These are phyloP conservation scores for Scedosporium dehoogii DNA, from an alignment of 2,329 filamentous ascomycete species.

Conservation along the genomic window DNA sequence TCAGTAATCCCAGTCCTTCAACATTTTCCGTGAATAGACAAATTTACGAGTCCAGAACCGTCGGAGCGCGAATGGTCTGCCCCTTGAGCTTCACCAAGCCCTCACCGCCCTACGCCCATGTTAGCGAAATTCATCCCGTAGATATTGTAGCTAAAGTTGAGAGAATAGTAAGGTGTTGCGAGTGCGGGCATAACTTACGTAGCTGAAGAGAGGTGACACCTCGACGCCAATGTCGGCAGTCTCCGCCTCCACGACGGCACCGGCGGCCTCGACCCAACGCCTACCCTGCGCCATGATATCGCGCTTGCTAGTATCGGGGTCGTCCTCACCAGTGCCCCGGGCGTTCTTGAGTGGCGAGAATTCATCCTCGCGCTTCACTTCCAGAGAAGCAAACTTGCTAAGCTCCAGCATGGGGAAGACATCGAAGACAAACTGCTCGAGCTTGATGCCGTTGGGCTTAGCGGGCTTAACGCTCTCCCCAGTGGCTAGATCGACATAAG, in stretches of 20 bases:
- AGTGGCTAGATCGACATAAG: conserved; percentile 63
- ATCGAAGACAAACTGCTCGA: conserved; percentile 98
- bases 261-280: conserved; percentile 74
- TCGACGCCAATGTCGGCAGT: conserved; percentile 62
- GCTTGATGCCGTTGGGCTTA: conserved; percentile 95
- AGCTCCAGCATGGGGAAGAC: conserved; percentile 82
- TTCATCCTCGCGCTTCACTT: conserved; percentile 94
- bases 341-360: conserved; percentile 96
- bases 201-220: conserved; percentile 87
- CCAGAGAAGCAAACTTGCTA: conserved; percentile 86
- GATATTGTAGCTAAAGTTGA: neutral
- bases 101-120: conserved; percentile 43
- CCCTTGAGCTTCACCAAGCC: conserved; percentile 47
- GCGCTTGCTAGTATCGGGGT: conserved; percentile 81
- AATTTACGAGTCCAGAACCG: conserved; percentile 19
- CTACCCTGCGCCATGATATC: conserved; percentile 87
- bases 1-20: neutral
- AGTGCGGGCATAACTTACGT: conserved; percentile 53
- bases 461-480: conserved; percentile 81
- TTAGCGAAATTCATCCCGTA: conserved; percentile 11
- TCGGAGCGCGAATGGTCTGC: conserved; percentile 41
- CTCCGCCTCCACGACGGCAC: conserved; percentile 62
- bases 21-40: neutral
- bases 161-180: neutral
- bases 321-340: conserved; percentile 77